Base-by-base conservation (phyloP, 1,284 basidiomycete species). In the Trichosporon coremiiforme region DNA sequence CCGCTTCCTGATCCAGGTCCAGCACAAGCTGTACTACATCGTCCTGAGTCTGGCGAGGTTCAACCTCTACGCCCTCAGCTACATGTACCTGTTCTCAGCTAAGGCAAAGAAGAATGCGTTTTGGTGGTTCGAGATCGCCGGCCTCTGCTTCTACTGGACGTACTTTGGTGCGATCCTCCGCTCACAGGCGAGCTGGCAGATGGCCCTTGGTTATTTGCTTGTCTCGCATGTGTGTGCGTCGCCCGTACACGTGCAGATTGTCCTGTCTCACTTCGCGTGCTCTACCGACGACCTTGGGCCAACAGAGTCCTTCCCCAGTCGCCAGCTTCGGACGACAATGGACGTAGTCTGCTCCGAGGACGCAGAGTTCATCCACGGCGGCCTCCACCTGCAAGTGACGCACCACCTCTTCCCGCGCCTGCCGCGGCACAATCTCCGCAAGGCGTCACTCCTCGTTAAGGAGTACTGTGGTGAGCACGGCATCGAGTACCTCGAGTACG, bases 351-450 rank as follows among this genome's bases (percentile, higher is more conserved):
- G 95, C 83, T 89, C 90, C 0, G 86, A 90, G 2, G 88, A 88
- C 62, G 87, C 98, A 75, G 92, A 89, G 73, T 98, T 95, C 79
- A 84, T 98, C 35, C 96, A 99, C 80, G 96, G 96, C 33, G 96
- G 88, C 90, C 79, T 89, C 25, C 94, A 99, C 78, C 89, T 98
- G 64, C 96, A 99, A 83, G 94, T 98, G 50, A 94, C 96, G 4
- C 96, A 99, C 79, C 97, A 98, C 83, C 87, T 98, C 71, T 98
- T 98, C 85, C 97, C 96, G 8, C 90, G 97, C 25, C 86, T 98
- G 1, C 97, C 97, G 1, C 87, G 97, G 33, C 96, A 99, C 86
- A 96, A 98, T 79, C 87, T 99, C 66, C 89, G 90, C 50, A 87
- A 88, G 69, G 93, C 94, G 0, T 91, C 91, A 75, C 74, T 88